Evolutionary conservation across 371 early-diverging fungal species (phyloP).

Genomic region (Synchytrium microbalum): DNA sequence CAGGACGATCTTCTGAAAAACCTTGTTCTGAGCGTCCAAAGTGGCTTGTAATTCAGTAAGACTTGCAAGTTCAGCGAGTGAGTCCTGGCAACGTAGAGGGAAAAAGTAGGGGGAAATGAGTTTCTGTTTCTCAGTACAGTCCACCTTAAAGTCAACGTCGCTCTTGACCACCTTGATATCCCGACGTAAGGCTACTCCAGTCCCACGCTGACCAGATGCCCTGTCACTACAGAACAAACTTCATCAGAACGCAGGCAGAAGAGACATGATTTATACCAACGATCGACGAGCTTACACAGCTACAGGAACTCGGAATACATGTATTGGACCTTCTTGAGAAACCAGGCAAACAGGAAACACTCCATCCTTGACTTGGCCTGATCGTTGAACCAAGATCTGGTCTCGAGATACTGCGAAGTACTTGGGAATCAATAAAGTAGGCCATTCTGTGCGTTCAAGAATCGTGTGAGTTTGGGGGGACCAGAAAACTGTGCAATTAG

Average conservation of each 20-base stretch:
- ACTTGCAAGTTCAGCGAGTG: neutral
- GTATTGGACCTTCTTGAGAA: neutral
- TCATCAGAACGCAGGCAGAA: neutral
- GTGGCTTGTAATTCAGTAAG: neutral
- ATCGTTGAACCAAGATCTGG: neutral
- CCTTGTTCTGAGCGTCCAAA: neutral
- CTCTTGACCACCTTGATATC: constrained; percentile 1
- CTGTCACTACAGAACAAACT: neutral
- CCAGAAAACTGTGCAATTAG: too few relatives aligned
- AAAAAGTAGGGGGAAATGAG: too few relatives aligned
- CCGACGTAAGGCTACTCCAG: neutral
- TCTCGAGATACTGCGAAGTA: neutral
- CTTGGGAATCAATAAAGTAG: neutral
- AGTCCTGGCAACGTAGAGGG: neutral
- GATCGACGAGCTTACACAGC: neutral
- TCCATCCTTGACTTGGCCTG: neutral
- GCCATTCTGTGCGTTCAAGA: neutral
- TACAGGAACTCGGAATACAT: neutral
- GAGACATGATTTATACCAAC: neutral
- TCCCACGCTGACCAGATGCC: neutral
- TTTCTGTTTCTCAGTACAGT: too few relatives aligned
- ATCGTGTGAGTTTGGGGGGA: neutral
- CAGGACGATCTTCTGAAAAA: too few relatives aligned
- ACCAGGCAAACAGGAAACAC: neutral
- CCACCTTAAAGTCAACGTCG: too few relatives aligned